These are phyloP conservation scores for Didymella pinodella DNA, from an alignment of 2,329 filamentous ascomycete genomes.

Conservation along the genomic window DNA sequence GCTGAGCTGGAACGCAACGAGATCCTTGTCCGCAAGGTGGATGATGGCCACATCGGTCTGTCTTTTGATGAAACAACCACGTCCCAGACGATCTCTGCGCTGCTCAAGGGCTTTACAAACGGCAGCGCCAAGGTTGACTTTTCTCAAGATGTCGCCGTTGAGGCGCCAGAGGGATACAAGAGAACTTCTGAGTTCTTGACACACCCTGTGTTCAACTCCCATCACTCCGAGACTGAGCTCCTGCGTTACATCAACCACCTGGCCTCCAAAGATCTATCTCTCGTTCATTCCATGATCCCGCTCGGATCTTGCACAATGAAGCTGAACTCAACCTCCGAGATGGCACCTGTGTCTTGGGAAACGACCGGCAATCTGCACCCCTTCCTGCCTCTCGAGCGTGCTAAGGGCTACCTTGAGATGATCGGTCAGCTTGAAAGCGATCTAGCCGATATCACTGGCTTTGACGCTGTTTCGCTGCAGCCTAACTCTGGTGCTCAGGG, in stretches of 20 bases:
- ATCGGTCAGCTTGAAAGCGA: slow-evolving; percentile 77
- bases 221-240: slow-evolving; percentile 95
- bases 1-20: slow-evolving; percentile 59
- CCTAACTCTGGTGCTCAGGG: slow-evolving; percentile 97
- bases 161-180: slow-evolving; percentile 64
- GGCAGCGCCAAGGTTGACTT: slow-evolving; percentile 24
- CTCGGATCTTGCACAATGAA: slow-evolving; percentile 99
- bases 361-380: slow-evolving; percentile 84
- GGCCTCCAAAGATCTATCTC: slow-evolving; percentile 90
- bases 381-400: slow-evolving; percentile 70
- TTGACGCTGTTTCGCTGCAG: slow-evolving; percentile 87
- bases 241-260: slow-evolving; percentile 92
- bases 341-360: slow-evolving; percentile 82
- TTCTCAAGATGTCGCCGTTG: slow-evolving; percentile 27
- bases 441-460: slow-evolving; percentile 83
- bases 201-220: slow-evolving; percentile 91
- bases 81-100: slow-evolving; percentile 63
- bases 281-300: slow-evolving; percentile 97
- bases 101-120: slow-evolving; percentile 60
- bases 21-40: slow-evolving; percentile 71
- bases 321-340: slow-evolving; percentile 91
- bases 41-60: slow-evolving; percentile 70
- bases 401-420: slow-evolving; percentile 73
- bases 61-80: slow-evolving; percentile 80
- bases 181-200: slow-evolving; percentile 80